A percentile compares a stretch with the other conserved stretches of the same genome.
phyloP scores from a whole-genome alignment of 805 yeast genomes.

The Candida loeiensis region DNA sequence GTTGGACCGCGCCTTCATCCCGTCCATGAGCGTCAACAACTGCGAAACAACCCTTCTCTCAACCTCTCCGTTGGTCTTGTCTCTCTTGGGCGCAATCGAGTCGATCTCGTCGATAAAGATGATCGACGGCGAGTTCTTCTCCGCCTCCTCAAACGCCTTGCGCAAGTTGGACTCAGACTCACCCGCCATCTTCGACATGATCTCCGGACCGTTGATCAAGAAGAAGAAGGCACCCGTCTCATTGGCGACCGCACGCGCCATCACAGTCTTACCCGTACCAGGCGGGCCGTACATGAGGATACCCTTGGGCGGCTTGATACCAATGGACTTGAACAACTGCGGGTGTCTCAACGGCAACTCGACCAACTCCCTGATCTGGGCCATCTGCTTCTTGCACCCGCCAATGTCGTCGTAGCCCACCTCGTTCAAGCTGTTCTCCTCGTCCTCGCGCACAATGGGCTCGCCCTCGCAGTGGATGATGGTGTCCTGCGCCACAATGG shows the following conservation, averaged over 20 bases:
- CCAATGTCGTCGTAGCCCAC: slow-evolving; percentile 99
- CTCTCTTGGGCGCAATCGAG: slow-evolving; percentile 99
- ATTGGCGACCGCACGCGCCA: slow-evolving; percentile 99
- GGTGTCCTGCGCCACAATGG: slow-evolving; percentile 98
- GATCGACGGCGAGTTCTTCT: slow-evolving; percentile 96
- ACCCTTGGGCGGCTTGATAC: slow-evolving; percentile 99
- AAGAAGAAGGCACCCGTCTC: slow-evolving; percentile 99
- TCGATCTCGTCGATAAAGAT: slow-evolving; percentile 98
- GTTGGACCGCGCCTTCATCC: slow-evolving; percentile 99
- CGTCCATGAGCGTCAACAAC: slow-evolving; percentile 96
- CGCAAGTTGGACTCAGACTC: slow-evolving; percentile 96
- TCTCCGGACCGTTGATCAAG: slow-evolving; percentile 97
- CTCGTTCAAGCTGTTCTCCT: slow-evolving; percentile 92
- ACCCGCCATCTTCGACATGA: slow-evolving; percentile 99
- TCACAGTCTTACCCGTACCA: slow-evolving; percentile 98
- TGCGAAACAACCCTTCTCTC: slow-evolving; percentile 99
- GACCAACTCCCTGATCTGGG: slow-evolving; percentile 97
- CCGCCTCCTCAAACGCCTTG: slow-evolving; percentile 99
- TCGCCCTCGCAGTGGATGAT: slow-evolving; percentile 98
- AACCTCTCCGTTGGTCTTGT: slow-evolving; percentile 99
- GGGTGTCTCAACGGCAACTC: slow-evolving; percentile 98
- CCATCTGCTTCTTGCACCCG: slow-evolving; percentile 99
- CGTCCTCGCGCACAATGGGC: slow-evolving; percentile 97
- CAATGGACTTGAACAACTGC: slow-evolving; percentile 93
- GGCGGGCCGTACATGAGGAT: slow-evolving; percentile 98